Conservation (phyloP, 176 grass and related monocot genomes). For the Chloris gayana region DNA sequence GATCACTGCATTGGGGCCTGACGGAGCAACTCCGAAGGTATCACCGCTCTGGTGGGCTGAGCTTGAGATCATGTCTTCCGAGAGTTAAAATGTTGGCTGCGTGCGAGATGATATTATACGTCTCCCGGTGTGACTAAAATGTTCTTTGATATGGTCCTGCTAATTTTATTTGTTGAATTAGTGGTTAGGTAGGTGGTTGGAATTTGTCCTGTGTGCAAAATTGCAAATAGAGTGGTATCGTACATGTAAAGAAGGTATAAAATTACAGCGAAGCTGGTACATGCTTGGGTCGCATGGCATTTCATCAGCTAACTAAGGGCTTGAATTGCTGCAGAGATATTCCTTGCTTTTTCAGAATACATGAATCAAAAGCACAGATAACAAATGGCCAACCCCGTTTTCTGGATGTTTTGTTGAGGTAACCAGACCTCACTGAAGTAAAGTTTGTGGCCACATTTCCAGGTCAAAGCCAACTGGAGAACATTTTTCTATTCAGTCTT, state of each 20-base stretch:
- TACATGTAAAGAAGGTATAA: conserved; percentile 26
- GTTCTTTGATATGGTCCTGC: conserved; percentile 31
- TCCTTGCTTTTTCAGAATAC: no score
- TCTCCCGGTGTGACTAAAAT: conserved; percentile 20
- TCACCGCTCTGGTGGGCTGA: conserved; percentile 96
- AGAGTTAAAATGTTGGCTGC: conserved; percentile 27
- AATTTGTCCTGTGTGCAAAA: conserved; percentile 6
- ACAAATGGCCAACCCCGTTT: no score
- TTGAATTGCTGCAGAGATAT: no score
- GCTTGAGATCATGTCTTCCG: conserved; percentile 83
- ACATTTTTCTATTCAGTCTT: not conserved
- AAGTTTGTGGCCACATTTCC: no score
- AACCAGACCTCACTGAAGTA: no score
- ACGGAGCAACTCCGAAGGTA: conserved; percentile 69
- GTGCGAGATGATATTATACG: not conserved
- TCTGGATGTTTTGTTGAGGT: no score
- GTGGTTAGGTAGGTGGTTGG: conserved; percentile 19
- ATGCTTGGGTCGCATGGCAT: no score
- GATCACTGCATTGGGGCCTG: conserved; percentile 63
- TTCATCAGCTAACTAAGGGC: no score
- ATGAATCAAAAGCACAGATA: no score
- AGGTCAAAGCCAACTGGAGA: no score
- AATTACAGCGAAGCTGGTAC: no score
- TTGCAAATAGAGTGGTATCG: not conserved
- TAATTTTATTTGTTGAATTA: conserved; percentile 36